Conservation (phyloP, 1,284 basidiomycete species). For the Moesziomyces parantarcticus region DNA sequence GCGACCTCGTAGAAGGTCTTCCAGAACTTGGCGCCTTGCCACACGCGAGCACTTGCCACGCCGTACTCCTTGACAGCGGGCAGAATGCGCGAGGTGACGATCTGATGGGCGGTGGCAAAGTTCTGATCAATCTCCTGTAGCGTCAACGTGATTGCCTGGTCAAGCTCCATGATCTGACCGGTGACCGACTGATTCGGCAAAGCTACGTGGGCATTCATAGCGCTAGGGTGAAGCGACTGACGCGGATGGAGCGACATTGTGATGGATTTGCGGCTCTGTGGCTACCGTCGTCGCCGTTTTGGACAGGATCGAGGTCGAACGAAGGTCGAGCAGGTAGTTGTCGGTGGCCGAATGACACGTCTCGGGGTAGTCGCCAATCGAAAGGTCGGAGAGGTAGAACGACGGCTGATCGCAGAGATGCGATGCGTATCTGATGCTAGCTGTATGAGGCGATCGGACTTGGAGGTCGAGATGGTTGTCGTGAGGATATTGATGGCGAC, state of each 20-base stretch:
- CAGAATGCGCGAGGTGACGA: constrained; percentile 82
- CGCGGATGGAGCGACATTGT: constrained; percentile 45
- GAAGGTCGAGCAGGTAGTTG: no score
- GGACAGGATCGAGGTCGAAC: neutral
- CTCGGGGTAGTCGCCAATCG: no score
- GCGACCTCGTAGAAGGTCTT: constrained; percentile 92
- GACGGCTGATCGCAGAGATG: no score
- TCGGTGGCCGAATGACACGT: no score
- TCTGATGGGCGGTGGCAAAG: constrained; percentile 86
- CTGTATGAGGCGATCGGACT: neutral
- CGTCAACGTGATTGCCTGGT: constrained; percentile 88
- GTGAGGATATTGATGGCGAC: constrained; percentile 1
- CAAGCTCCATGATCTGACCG: constrained; percentile 92
- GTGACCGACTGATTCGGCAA: constrained; percentile 71
- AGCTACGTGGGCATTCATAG: constrained; percentile 28
- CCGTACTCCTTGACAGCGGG: constrained; percentile 90
- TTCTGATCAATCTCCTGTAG: constrained; percentile 89
- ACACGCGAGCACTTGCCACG: constrained; percentile 83
- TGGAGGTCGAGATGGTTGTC: neutral
- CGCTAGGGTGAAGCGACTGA: constrained; percentile 47
- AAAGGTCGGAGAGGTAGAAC: no score
- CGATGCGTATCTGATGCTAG: no score
- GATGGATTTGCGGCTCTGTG: neutral
- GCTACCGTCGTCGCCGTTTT: neutral
- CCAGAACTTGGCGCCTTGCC: constrained; percentile 94